These are phyloP conservation scores for Daldinia concentrica DNA, from an alignment of 495 filamentous ascomycete genomes.

Conservation along the genomic window DNA sequence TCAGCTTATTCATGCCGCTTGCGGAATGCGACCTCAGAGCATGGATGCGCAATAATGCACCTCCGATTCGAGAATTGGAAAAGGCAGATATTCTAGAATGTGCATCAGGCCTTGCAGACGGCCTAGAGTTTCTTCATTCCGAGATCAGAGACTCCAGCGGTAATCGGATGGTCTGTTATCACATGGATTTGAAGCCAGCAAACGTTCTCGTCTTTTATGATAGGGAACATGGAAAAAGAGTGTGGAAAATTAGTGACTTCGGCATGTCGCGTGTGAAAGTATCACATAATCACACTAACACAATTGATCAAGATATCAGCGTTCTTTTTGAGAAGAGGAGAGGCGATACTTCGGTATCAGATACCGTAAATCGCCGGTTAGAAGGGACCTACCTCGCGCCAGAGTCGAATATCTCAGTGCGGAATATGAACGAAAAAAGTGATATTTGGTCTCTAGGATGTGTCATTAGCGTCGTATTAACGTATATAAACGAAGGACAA, in stretches of 20 bases:
- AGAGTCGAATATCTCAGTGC: constrained; percentile 37
- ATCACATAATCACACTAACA: constrained; percentile 14
- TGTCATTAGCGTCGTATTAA: constrained; percentile 49
- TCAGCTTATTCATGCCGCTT: constrained; percentile 53
- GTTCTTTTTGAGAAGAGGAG: constrained; percentile 33
- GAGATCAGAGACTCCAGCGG: constrained; percentile 40
- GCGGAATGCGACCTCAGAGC: constrained; percentile 48
- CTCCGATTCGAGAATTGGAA: constrained; percentile 18
- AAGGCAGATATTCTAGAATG: constrained; percentile 43
- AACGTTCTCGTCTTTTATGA: constrained; percentile 51
- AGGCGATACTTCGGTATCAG: constrained; percentile 19
- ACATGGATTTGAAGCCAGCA: constrained; percentile 53
- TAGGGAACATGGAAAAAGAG: constrained; percentile 15
- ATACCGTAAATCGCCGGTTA: constrained; percentile 34
- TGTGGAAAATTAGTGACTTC: constrained; percentile 55
- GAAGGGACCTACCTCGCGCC: constrained; percentile 50
- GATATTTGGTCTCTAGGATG: constrained; percentile 54
- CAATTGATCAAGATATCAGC: constrained; percentile 36
- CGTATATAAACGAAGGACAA: constrained; percentile 47
- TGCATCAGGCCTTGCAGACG: constrained; percentile 47
- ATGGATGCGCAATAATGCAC: constrained; percentile 41
- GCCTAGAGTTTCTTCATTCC: constrained; percentile 50
- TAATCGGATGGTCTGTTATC: constrained; percentile 49
- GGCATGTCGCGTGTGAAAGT: constrained; percentile 52
- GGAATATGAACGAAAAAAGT: constrained; percentile 47